phyloP scores from a whole-genome alignment of 352 stramenopile species.

The Phytophthora sp. region DNA sequence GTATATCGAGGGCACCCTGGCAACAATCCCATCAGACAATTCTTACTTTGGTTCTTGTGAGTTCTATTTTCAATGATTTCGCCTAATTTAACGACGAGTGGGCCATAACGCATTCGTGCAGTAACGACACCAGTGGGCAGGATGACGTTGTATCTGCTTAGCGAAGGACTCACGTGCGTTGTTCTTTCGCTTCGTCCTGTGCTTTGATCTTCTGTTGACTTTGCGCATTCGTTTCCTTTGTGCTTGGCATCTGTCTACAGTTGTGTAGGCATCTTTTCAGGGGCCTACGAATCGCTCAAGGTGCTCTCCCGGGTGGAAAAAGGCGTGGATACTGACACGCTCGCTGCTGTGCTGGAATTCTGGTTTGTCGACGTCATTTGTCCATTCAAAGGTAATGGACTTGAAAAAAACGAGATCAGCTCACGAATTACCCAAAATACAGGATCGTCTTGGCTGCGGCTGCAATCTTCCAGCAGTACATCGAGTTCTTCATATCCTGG shows the following conservation, averaged over 20 bases:
- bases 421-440: background rate
- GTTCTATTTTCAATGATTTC: constrained; percentile 30
- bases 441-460: constrained; percentile 68
- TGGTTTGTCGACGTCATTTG: constrained; percentile 38
- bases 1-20: too few species aligned
- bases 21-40: too few species aligned
- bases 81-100: background rate
- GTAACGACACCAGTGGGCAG: constrained; percentile 10
- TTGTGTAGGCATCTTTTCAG: constrained; percentile 62
- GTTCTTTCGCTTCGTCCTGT: too few species aligned
- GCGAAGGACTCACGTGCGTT: constrained; percentile 68
- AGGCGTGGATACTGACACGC: constrained; percentile 52
- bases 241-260: constrained; percentile 25
- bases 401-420: background rate
- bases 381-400: too few species aligned
- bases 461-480: constrained; percentile 69
- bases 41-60: background rate
- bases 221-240: background rate
- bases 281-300: constrained; percentile 76
- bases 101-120: constrained; percentile 16
- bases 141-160: constrained; percentile 81
- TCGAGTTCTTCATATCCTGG: constrained; percentile 76
- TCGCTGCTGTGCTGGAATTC: constrained; percentile 66
- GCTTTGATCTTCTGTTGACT: background rate
- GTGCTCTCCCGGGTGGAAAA: constrained; percentile 65